Evolutionary conservation across 1,284 basidiomycete species (phyloP).

Genomic region (Laetiporus sulphureus): DNA sequence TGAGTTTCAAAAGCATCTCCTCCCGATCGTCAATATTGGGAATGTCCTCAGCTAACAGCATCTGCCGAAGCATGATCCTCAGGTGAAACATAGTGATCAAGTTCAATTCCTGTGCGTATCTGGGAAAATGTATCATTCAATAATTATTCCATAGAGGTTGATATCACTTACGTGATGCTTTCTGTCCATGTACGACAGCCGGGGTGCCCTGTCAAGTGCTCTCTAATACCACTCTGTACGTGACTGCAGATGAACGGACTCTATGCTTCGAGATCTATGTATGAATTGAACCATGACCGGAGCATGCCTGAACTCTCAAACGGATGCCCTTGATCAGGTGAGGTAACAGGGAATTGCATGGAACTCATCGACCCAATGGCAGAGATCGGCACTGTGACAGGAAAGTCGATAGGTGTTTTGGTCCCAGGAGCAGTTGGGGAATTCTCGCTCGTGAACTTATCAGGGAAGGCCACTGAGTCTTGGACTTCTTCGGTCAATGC

Average conservation of each 20-base stretch:
- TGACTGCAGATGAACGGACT: conserved; percentile 78
- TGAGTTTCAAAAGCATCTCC: conserved; percentile 70
- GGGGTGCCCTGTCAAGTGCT: conserved; percentile 51
- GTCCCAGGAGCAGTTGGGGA: conserved; percentile 38
- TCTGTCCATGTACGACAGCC: conserved; percentile 77
- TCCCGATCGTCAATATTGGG: conserved; percentile 84
- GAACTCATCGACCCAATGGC: conserved; percentile 53
- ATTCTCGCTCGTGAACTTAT: conserved; percentile 34
- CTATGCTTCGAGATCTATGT: conserved; percentile 58
- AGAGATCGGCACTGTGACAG: conserved; percentile 40
- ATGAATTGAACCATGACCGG: conserved; percentile 58
- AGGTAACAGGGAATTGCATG: conserved; percentile 72
- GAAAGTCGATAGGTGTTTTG: conserved; percentile 51
- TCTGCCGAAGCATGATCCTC: conserved; percentile 82
- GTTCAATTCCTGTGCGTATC: conserved; percentile 78
- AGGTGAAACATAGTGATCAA: conserved; percentile 82
- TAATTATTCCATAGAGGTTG: conserved; percentile 1
- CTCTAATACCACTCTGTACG: conserved; percentile 64
- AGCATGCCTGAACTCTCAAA: conserved; percentile 49
- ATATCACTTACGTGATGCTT: conserved; percentile 67
- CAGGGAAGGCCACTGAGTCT: conserved; percentile 39
- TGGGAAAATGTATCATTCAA: conserved; percentile 24
- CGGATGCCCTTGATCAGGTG: conserved; percentile 47
- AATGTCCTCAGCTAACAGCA: conserved; percentile 76
- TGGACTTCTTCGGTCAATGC: conserved; percentile 73